These are phyloP conservation scores for Phytophthora chlamydospora DNA, from an alignment of 352 stramenopile genomes.

Conservation along the genomic window DNA sequence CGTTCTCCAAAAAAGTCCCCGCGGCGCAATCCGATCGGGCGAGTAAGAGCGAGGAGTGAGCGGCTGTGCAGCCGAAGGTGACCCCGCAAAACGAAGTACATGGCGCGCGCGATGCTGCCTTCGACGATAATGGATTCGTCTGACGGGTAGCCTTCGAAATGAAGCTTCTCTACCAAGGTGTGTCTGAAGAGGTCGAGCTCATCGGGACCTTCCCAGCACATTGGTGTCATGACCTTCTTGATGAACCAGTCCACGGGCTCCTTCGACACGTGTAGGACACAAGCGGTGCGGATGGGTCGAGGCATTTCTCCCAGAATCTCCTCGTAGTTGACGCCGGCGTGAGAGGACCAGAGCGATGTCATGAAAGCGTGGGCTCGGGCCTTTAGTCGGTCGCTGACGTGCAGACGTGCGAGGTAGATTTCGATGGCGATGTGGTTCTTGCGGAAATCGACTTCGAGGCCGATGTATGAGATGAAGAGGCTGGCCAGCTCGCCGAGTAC, in stretches of 20 bases:
- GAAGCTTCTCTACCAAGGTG: slow-evolving; percentile 46
- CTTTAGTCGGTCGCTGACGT: slow-evolving; percentile 37
- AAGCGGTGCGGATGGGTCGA: slow-evolving; percentile 50
- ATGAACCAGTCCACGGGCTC: slow-evolving; percentile 43
- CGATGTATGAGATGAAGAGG: slow-evolving; percentile 57
- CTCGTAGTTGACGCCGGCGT: slow-evolving; percentile 57
- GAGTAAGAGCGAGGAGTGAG: slow-evolving; percentile 25
- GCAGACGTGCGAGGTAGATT: slow-evolving; percentile 43
- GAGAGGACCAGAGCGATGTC: slow-evolving; percentile 55
- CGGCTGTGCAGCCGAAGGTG: slow-evolving; percentile 47
- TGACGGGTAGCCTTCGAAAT: slow-evolving; percentile 72
- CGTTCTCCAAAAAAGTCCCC: slow-evolving; percentile 72
- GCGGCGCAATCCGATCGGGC: slow-evolving; percentile 29
- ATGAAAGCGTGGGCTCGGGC: slow-evolving; percentile 45
- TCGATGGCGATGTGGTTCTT: slow-evolving; percentile 58
- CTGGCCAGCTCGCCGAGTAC: slow-evolving; percentile 55
- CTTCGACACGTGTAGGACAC: slow-evolving; percentile 44
- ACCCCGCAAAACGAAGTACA: slow-evolving; percentile 77
- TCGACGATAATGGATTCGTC: slow-evolving; percentile 65
- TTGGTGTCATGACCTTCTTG: slow-evolving; percentile 39
- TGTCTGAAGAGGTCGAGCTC: slow-evolving; percentile 35
- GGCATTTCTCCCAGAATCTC: slow-evolving; percentile 53
- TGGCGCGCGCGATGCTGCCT: slow-evolving; percentile 58
- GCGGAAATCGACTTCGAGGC: slow-evolving; percentile 60
- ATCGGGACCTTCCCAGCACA: slow-evolving; percentile 23